Conservation (phyloP, 345 rosid species). For the Cochlearia excelsa region DNA sequence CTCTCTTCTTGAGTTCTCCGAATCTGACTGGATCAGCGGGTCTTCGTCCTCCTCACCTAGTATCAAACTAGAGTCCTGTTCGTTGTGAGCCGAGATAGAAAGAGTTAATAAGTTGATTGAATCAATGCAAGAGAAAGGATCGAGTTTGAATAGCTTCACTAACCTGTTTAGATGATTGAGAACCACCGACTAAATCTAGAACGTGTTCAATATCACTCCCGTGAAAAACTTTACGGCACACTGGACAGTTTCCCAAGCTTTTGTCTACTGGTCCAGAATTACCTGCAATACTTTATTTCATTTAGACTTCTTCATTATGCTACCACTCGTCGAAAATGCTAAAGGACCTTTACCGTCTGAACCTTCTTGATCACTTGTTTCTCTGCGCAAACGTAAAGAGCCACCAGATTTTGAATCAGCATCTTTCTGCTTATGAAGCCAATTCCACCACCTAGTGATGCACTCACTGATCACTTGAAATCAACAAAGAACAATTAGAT, state of each 20-base stretch:
- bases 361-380: constrained; percentile 44
- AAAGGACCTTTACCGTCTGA: constrained; percentile 2
- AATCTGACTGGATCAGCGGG: constrained; percentile 48
- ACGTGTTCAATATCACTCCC: constrained; percentile 75
- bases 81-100: background rate
- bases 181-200: constrained; percentile 61
- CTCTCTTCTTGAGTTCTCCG: constrained; percentile 60
- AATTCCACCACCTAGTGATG: constrained; percentile 87
- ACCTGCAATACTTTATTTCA: constrained; percentile 20
- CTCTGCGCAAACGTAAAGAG: constrained; percentile 24
- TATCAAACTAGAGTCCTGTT: constrained; percentile 39
- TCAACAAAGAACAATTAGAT: constrained; percentile 21
- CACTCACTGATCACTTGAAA: constrained; percentile 59
- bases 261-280: constrained; percentile 36
- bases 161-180: constrained; percentile 54
- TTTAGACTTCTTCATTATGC: background rate
- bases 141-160: constrained; percentile 7
- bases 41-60: constrained; percentile 38
- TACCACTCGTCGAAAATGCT: background rate
- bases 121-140: background rate
- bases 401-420: constrained; percentile 31
- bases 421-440: constrained; percentile 60
- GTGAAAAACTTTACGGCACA: constrained; percentile 77
- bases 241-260: constrained; percentile 73
- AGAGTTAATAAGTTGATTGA: background rate